Evolutionary conservation across 2,329 filamentous ascomycete species (phyloP).

Genomic region (Fusarium drepaniforme): DNA sequence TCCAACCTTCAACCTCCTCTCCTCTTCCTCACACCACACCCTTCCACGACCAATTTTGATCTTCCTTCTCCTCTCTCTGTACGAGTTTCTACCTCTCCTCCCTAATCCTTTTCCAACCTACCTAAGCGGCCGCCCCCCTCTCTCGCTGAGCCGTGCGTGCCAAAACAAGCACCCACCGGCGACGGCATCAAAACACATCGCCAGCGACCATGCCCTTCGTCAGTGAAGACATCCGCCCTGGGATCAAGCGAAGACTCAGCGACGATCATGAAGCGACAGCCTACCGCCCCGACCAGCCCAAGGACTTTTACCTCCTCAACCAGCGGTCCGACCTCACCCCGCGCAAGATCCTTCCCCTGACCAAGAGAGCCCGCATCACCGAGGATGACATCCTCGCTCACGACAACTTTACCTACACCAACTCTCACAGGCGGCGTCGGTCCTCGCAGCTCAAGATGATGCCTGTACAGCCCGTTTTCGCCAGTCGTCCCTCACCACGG

Average conservation of each 20-base stretch:
- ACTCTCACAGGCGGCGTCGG: constrained; percentile 40
- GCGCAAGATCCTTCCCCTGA: constrained; percentile 48
- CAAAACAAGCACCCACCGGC: constrained; percentile 27
- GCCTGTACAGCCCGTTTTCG: constrained; percentile 34
- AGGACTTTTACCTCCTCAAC: constrained; percentile 44
- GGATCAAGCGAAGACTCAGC: constrained; percentile 52
- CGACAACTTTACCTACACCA: constrained; percentile 20
- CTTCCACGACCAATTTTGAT: neutral
- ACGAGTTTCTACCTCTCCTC: neutral
- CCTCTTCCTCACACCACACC: neutral
- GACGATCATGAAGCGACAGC: constrained; percentile 41
- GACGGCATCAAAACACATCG: constrained; percentile 17
- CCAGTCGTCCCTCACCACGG: constrained; percentile 13
- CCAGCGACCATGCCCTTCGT: constrained; percentile 51
- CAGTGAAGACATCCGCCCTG: constrained; percentile 47
- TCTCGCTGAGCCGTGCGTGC: constrained; percentile 28
- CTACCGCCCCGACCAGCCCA: constrained; percentile 43
- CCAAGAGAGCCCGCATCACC: constrained; percentile 48
- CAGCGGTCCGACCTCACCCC: constrained; percentile 39
- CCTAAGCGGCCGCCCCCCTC: neutral
- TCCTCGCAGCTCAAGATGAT: constrained; percentile 43
- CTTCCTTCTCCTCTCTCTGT: neutral
- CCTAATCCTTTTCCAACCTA: neutral
- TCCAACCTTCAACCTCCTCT: neutral
- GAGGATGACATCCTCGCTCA: constrained; percentile 38